Percentiles rank a stretch among this genome's conserved stretches.
Conservation (phyloP, 768 basidiomycete species). For the Cyclocybe cylindracea region DNA sequence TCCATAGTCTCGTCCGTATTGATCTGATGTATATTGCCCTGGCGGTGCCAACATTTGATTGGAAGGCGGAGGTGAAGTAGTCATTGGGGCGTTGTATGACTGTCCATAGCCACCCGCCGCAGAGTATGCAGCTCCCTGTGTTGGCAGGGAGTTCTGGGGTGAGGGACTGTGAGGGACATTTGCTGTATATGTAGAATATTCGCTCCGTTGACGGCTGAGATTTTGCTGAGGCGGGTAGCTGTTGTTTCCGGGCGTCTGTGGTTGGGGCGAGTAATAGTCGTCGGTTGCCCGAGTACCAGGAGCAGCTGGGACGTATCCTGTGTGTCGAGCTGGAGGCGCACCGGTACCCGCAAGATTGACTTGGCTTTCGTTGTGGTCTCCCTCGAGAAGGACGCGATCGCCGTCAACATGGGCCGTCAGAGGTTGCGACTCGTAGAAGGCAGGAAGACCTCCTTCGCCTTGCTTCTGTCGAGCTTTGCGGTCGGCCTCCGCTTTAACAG, state of each 20-base stretch:
- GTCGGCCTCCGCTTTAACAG: conserved; percentile 85
- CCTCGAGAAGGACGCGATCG: conserved; percentile 58
- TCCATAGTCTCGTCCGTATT: conserved; percentile 45
- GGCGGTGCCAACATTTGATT: conserved; percentile 36
- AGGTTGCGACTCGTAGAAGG: conserved; percentile 76
- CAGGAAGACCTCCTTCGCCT: conserved; percentile 69
- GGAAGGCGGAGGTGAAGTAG: conserved; percentile 28
- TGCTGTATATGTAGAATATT: conserved; percentile 33
- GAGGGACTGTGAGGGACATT: conserved; percentile 18
- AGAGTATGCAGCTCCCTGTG: conserved; percentile 8
- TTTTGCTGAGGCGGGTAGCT: conserved; percentile 44
- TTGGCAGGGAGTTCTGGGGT: conserved; percentile 10
- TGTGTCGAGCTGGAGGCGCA: conserved; percentile 27
- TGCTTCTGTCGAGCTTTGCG: conserved; percentile 69
- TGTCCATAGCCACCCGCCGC: conserved; percentile 23
- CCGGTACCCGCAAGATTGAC: conserved; percentile 28
- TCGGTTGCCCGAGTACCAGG: conserved; percentile 72
- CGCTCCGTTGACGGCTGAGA: conserved; percentile 33
- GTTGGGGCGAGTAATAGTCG: conserved; percentile 59
- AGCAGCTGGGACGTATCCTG: conserved; percentile 66
- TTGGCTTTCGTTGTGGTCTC: conserved; percentile 34
- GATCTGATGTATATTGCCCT: conserved; percentile 34
- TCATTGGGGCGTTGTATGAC: conserved; percentile 25
- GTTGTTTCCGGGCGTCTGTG: conserved; percentile 25
- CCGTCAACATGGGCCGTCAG: conserved; percentile 61